Conservation (phyloP, 495 filamentous ascomycete genomes). For the Daldinia caldariorum region DNA sequence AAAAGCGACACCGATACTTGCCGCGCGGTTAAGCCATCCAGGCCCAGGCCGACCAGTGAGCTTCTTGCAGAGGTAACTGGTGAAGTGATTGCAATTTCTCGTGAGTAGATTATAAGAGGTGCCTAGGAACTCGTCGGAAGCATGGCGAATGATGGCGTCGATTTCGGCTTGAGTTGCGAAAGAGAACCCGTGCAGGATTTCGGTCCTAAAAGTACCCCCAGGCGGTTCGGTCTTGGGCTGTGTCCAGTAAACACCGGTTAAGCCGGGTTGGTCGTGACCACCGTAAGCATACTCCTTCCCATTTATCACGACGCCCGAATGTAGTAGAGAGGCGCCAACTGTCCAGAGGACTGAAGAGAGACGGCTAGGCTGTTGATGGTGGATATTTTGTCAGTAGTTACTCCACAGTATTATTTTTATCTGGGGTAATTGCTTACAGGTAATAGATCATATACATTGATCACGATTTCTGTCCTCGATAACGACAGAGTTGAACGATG, state of each 20-base stretch:
- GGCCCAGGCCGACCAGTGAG: constrained; percentile 72
- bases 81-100: constrained; percentile 87
- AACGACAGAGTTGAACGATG: constrained; percentile 68
- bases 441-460: constrained; percentile 82
- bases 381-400: constrained; percentile 21
- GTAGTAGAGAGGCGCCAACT: constrained; percentile 74
- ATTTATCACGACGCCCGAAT: constrained; percentile 81
- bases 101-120: constrained; percentile 79
- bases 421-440: constrained; percentile 60
- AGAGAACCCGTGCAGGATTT: constrained; percentile 78
- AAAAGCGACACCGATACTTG: constrained; percentile 75
- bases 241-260: constrained; percentile 83
- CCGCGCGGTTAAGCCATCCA: constrained; percentile 80
- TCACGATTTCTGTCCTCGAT: constrained; percentile 75
- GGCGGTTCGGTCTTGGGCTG: constrained; percentile 72
- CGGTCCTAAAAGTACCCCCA: constrained; percentile 73
- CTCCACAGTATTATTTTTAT: background rate
- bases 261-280: constrained; percentile 72
- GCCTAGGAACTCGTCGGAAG: constrained; percentile 72
- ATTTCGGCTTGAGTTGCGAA: constrained; percentile 70
- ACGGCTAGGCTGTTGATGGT: constrained; percentile 65
- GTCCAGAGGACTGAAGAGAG: constrained; percentile 76
- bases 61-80: constrained; percentile 70
- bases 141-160: constrained; percentile 70
- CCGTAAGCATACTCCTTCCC: constrained; percentile 83